Conservation (phyloP, 2,329 filamentous ascomycete genomes). For the Microdochium bolleyi region DNA sequence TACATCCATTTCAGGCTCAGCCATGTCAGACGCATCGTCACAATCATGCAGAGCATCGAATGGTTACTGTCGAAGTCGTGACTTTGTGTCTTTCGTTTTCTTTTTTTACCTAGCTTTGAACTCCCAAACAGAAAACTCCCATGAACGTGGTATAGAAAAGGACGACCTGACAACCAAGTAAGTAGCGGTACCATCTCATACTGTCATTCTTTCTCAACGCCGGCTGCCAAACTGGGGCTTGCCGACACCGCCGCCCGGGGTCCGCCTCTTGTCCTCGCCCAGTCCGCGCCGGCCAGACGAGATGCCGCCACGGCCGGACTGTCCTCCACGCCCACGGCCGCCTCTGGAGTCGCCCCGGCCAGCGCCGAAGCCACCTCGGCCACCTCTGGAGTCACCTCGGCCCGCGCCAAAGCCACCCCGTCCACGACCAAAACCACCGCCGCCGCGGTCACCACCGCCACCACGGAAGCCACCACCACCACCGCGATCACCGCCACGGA, state of each 20-base stretch:
- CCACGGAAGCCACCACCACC: conserved; percentile 41
- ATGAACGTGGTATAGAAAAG: not conserved
- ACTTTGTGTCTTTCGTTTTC: not conserved
- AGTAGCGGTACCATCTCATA: no score
- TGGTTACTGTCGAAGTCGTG: no score
- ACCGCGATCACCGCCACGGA: conserved; percentile 36
- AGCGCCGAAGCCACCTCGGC: no score
- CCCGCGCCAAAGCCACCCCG: no score
- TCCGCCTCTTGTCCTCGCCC: conserved; percentile 40
- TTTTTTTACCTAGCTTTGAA: not conserved
- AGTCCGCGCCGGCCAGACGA: conserved; percentile 38
- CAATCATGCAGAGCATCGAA: no score
- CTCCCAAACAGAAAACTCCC: not conserved
- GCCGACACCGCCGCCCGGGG: conserved; percentile 27
- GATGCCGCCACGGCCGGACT: conserved; percentile 25
- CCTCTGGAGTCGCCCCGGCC: conserved; percentile 9
- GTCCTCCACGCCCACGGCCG: conserved; percentile 16
- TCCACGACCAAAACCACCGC: conserved; percentile 27
- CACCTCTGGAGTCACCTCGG: no score
- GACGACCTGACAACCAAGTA: not conserved
- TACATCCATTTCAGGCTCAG: no score
- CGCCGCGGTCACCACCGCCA: conserved; percentile 24
- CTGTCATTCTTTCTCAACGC: not conserved
- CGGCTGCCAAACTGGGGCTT: conserved; percentile 24
- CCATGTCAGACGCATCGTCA: no score